Base-by-base conservation (phyloP, 202 grass and related monocot species). In the Eragrostis tef region DNA sequence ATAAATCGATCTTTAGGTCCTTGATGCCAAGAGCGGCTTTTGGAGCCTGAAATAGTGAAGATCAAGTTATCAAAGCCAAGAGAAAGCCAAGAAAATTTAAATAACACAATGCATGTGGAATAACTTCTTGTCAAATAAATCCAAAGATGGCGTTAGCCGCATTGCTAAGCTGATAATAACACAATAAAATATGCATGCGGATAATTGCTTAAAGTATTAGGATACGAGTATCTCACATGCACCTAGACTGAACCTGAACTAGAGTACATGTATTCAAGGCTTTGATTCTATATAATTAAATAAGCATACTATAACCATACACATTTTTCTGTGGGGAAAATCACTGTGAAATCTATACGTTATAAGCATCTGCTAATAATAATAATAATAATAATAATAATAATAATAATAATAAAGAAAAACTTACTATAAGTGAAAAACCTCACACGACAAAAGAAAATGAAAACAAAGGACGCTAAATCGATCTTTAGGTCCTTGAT, bases 1-100 rank as follows among this genome's bases (percentile, higher is more conserved):
- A 89, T 84, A 98, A 84, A 77, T 91, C 92, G 75, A 91, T 81
- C 83, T 90, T 91, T 24, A 98, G 47, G 69, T 91, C 85, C 79
- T 94, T 98, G 77, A 98, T 77, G 81, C 88, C 90, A 83, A 93
- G 57, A 70, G 82, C 90, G 91, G 90, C 88, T 94, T 98, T 94
- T 79, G 92, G 88, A 75, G 78, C 77, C 95, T 98, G 79, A 50
- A 89, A 46, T 48, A 85, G 54, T 60, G 72, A 88, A 86, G 24
- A 83, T 64, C 36, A 88, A 83, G 39, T 81, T 75, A 86, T 76
- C 72, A 72, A 68, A 6, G 3, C 11, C 13, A 24, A 64, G n/a
- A 41, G 17, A 16, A 78, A 75, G 34, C 4, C 6, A 8, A 59
- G 24, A 31, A 76, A 64, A 72, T 26, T 9, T 12, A 66, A 57